phyloP scores from a whole-genome alignment of 495 filamentous ascomycete genomes.

The Hypoxylon intermedium region DNA sequence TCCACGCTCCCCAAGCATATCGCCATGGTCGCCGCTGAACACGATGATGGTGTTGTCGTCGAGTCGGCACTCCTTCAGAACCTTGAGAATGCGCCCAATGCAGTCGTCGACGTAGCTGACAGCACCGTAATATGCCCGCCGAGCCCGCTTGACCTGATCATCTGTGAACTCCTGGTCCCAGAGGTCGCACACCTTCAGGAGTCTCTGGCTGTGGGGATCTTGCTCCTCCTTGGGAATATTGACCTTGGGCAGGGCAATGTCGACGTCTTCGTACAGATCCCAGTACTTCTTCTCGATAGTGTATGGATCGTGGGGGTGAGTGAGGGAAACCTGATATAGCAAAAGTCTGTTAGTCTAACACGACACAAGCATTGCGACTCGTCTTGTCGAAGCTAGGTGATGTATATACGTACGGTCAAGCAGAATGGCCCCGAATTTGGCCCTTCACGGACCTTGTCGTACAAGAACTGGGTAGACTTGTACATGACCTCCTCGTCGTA shows the following conservation, averaged over 20 bases:
- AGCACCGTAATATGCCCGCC: conserved; percentile 86
- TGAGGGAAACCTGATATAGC: conserved; percentile 70
- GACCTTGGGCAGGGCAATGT: conserved; percentile 79
- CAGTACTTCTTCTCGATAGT: conserved; percentile 87
- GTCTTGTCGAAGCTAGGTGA: background rate
- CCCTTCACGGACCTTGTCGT: conserved; percentile 77
- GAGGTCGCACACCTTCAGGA: conserved; percentile 81
- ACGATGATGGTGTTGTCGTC: conserved; percentile 83
- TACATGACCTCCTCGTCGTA: conserved; percentile 94
- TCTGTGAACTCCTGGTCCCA: conserved; percentile 77
- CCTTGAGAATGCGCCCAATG: conserved; percentile 76
- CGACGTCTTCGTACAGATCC: conserved; percentile 86
- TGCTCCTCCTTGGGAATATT: conserved; percentile 76
- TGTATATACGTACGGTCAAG: conserved; percentile 62
- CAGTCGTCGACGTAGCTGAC: conserved; percentile 90
- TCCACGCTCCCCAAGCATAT: conserved; percentile 89
- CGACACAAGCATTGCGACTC: background rate
- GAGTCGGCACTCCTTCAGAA: conserved; percentile 75
- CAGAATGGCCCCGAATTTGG: conserved; percentile 76
- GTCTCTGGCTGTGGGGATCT: conserved; percentile 80
- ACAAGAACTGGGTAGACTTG: conserved; percentile 80
- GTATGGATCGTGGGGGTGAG: conserved; percentile 91
- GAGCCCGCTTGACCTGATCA: conserved; percentile 78
- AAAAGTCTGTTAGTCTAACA: conserved; percentile 7
- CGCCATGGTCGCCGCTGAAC: conserved; percentile 88